Conservation (phyloP, 352 stramenopile species). For the Pythium angustatum region DNA sequence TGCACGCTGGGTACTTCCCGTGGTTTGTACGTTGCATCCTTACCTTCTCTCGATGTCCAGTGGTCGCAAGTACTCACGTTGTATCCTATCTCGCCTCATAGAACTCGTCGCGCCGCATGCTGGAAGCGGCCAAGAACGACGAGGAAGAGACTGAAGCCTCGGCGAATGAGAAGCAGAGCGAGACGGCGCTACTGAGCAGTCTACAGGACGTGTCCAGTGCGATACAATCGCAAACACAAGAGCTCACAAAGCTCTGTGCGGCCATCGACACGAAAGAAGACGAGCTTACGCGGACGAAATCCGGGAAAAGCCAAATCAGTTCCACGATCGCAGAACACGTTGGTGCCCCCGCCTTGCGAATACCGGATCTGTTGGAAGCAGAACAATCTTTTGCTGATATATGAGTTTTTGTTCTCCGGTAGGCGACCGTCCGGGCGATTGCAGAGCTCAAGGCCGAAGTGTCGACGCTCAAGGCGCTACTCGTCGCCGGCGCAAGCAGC, state of each 20-base stretch:
- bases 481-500: slow-evolving; percentile 37
- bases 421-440: slow-evolving; percentile 57
- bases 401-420: slow-evolving; percentile 1
- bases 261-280: slow-evolving; percentile 60
- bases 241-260: slow-evolving; percentile 56
- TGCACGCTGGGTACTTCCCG: slow-evolving; percentile 65
- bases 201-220: slow-evolving; percentile 50
- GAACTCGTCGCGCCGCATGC: slow-evolving; percentile 20
- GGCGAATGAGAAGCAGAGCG: slow-evolving; percentile 35
- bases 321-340: slow-evolving; percentile 55
- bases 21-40: slow-evolving; percentile 53
- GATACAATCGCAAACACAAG: slow-evolving; percentile 67
- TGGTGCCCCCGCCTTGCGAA: neutral
- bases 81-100: neutral
- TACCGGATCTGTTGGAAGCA: neutral
- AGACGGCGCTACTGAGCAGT: slow-evolving; percentile 45
- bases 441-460: slow-evolving; percentile 71
- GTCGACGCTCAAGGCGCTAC: slow-evolving; percentile 59
- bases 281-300: slow-evolving; percentile 45
- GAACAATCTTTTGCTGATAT: neutral
- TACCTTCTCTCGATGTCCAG: neutral
- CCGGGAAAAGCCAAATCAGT: slow-evolving; percentile 46
- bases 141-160: slow-evolving; percentile 38
- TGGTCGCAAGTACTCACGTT: neutral
- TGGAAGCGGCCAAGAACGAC: slow-evolving; percentile 39